These are phyloP conservation scores for Leccinum barrowsii DNA, from an alignment of 768 basidiomycete species.

Conservation along the genomic window DNA sequence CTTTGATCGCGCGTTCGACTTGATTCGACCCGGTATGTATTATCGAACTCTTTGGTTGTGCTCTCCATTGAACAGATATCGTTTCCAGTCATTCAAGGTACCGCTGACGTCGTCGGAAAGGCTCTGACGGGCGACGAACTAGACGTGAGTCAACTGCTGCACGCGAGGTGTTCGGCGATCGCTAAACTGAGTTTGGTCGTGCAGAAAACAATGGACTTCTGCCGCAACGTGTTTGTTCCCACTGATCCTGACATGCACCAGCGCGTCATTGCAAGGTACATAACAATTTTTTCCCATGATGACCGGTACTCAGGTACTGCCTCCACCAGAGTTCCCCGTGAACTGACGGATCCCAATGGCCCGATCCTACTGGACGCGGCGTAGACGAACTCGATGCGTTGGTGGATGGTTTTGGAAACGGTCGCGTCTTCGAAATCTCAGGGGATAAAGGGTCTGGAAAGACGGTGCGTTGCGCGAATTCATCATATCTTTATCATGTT, in stretches of 20 bases:
- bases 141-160: background rate
- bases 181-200: background rate
- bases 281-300: background rate
- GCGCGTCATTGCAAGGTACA: conserved; percentile 1
- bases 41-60: background rate
- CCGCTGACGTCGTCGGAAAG: conserved; percentile 3
- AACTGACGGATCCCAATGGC: background rate
- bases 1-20: conserved; percentile 9
- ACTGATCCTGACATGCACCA: conserved; percentile 2
- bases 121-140: conserved; percentile 7
- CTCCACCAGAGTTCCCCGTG: background rate
- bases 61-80: background rate
- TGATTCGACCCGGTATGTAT: conserved; percentile 8
- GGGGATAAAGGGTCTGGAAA: conserved; percentile 66
- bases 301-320: background rate
- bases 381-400: conserved; percentile 50
- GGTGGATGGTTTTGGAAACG: conserved; percentile 46
- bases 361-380: conserved; percentile 27
- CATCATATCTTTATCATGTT: background rate
- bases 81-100: conserved; percentile 9
- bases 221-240: conserved; percentile 1
- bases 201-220: conserved; percentile 13
- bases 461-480: conserved; percentile 45
- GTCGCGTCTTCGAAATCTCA: conserved; percentile 63
- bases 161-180: background rate